Base-by-base conservation (phyloP, 1,284 basidiomycete genomes). In the Austroboletus novae-zelandiae region DNA sequence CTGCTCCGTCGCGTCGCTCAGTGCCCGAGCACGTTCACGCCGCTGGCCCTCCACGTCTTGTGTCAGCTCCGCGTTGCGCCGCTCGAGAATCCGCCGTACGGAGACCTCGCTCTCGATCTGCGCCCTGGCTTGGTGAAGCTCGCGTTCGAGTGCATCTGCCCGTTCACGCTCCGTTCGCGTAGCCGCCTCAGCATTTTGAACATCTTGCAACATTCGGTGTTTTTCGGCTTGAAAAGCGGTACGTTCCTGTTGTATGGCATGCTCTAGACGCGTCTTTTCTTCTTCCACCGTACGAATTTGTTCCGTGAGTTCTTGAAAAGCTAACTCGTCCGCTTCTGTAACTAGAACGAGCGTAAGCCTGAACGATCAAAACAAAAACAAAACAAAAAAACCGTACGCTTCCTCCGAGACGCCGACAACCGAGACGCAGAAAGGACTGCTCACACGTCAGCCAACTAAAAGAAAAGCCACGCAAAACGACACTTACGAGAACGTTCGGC, bases 401-500 rank as follows among this genome's bases (percentile, higher is more conserved):
- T 80, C 58, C 85, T 75, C 41, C 84, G 77, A 50, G 86, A 85
- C 34, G 76, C 72, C 9, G 81, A 78, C 49, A 89, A 60, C 20
- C 86, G 73, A 11, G 88, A 90, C 37, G 83, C 75, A 17, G 89
- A 91, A 32, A 91, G 73, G 32, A 91, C 89, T 66, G 27, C 17
- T 40, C 35, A 37, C 13, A 25, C 17, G 9, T 27, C 15, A 41
- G 29, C 25, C 10, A 27, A 14, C 29, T 30, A 10, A 8, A 10
- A 27, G 27, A 10, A 8, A 10, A 27, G 27, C 4, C 11, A 31
- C 8, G 27, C 62, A 14, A 55, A 17, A 51, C 9, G 36, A 20
- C 36, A 77, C 86, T 54, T 63, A 91, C 90, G 69, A 50, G 89
- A 88, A 41, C 84, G 78, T 61, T 91, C 89, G 14, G 88, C 86